Evolutionary conservation across 2,329 filamentous ascomycete species (phyloP), one percentile per base, ranked within the genome.

Genomic region (Paracorniculantispora psalliotae): DNA sequence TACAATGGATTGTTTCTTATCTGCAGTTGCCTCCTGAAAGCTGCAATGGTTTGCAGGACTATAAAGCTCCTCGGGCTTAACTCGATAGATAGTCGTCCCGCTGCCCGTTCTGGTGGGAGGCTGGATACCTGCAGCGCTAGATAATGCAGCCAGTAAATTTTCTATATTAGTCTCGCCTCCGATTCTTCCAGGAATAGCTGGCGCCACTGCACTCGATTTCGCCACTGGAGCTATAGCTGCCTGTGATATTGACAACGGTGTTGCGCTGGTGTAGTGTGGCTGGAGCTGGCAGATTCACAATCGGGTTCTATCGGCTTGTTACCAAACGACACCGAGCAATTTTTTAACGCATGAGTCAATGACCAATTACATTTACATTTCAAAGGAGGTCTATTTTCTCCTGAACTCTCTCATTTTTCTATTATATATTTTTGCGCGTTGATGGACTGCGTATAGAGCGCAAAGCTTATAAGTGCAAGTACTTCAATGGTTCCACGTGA

Each of bases 301-400:
- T 56, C 53, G 53, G 53, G 53, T 56, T 56, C 43, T 48, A 28
- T 56, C 53, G 53, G 53, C 44, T 56, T 39, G 43, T 3, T 30
- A 35, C 13, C 9, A 19, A 48, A n/a, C 28, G n/a, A 25, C 19
- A 13, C 19, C 13, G 28, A 37, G 13, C 5, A 48, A 0, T 17
- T 15, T 25, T 9, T n/a, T n/a, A n/a, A n/a, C n/a, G 21, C 23
- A 8, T 5, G 7, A 23, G 13, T 44, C 25, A 44, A 21, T 43
- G 7, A n/a, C 15, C 17, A 26, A 30, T 37, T 7, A 4, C 37
- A 17, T 43, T n/a, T 17, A 5, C 5, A 39, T 39, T 17, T 33
- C 19, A 9, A 13, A 12, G 21, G 12, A 1, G 19, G 21, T 21
- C 10, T 51, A 17, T 25, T 26, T 52, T 25, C 2, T 52, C 39